A percentile compares a stretch with the other conserved stretches of the same genome.
Conservation (phyloP, 1,139 yeast genomes). For the Geotrichum fermentans region DNA sequence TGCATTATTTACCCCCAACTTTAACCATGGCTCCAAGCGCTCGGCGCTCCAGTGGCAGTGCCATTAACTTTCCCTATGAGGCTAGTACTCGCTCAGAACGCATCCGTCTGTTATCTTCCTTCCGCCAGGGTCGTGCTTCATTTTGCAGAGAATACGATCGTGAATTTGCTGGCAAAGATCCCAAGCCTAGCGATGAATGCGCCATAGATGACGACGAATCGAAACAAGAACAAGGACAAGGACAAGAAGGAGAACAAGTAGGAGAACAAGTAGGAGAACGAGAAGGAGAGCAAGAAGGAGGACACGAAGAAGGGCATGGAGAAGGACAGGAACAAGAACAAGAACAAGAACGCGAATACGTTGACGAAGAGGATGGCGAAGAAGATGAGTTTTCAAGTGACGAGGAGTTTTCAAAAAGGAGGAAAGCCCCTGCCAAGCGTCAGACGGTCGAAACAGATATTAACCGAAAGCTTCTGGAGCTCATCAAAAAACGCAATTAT, state of each 20-base stretch:
- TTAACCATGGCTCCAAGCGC: too few relatives aligned
- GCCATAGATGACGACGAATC: too few relatives aligned
- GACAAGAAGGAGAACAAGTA: neutral
- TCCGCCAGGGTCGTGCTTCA: conserved; percentile 3
- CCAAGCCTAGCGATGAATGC: too few relatives aligned
- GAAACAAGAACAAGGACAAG: too few relatives aligned
- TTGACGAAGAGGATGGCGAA: neutral
- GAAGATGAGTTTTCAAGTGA: neutral
- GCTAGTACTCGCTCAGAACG: conserved; percentile 1
- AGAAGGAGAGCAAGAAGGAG: neutral
- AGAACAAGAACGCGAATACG: neutral
- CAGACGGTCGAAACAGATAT: conserved; percentile 5
- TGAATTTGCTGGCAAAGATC: too few relatives aligned
- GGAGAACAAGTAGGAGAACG: neutral
- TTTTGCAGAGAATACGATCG: too few relatives aligned
- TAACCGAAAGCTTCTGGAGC: conserved; percentile 4
- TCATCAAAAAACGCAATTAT: conserved; percentile 11
- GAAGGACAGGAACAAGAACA: neutral
- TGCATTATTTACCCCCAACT: too few relatives aligned
- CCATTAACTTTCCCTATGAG: neutral
- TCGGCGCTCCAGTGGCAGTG: neutral
- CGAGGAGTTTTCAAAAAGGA: too few relatives aligned
- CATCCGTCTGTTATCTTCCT: conserved; percentile 1
- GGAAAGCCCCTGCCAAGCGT: conserved; percentile 3
- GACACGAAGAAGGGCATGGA: neutral